Conservation (phyloP, 495 filamentous ascomycete species). For the Neurospora tetrasperma region DNA sequence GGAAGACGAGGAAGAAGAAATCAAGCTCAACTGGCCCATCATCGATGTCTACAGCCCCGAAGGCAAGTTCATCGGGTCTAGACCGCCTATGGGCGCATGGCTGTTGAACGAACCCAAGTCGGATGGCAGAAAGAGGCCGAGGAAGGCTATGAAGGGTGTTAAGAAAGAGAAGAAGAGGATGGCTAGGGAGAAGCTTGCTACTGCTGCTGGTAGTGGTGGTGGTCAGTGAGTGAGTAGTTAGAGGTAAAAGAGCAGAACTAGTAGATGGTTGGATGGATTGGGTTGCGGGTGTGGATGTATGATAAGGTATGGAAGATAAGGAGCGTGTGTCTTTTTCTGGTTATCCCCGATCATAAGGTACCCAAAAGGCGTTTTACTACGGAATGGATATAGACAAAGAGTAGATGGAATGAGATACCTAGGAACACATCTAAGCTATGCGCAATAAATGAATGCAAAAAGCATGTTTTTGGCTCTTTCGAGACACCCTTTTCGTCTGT, state of each 20-base stretch:
- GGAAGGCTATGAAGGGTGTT: conserved; percentile 48
- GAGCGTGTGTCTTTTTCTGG: background rate
- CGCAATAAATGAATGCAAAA: background rate
- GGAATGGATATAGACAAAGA: background rate
- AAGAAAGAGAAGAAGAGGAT: conserved; percentile 41
- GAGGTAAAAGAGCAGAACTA: too few relatives aligned
- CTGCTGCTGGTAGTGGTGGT: background rate
- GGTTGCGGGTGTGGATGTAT: background rate
- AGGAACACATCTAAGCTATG: background rate
- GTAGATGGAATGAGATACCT: background rate
- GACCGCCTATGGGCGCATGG: conserved; percentile 69
- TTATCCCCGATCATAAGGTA: background rate
- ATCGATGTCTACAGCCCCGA: conserved; percentile 81
- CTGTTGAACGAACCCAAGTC: conserved; percentile 30
- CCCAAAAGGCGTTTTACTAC: background rate
- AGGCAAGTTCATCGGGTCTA: conserved; percentile 60
- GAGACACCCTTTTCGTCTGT: too few relatives aligned
- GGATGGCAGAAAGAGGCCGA: conserved; percentile 28
- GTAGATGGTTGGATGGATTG: too few relatives aligned
- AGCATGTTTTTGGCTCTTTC: background rate
- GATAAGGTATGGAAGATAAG: background rate
- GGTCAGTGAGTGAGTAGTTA: background rate
- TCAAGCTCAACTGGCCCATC: conserved; percentile 43
- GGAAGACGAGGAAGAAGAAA: background rate
- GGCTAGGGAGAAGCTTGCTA: conserved; percentile 7